These are phyloP conservation scores for Colletotrichum cordylinicola DNA, from an alignment of 2,329 filamentous ascomycete species.

Conservation along the genomic window DNA sequence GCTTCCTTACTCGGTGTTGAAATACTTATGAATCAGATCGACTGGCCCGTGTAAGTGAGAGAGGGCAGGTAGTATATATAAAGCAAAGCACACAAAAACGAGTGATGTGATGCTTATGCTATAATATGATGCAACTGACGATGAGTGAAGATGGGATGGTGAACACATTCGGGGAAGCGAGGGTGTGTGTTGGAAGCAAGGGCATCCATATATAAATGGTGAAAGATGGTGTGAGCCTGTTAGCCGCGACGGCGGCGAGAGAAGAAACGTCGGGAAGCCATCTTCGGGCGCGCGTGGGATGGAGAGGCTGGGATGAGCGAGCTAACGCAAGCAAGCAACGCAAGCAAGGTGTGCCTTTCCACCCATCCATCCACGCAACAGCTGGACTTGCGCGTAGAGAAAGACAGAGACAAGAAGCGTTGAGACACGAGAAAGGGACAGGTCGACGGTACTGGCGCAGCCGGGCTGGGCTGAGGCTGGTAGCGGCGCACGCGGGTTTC, in stretches of 20 bases:
- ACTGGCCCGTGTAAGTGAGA: background rate
- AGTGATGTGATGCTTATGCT: slow-evolving; percentile 1
- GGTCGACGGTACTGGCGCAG: slow-evolving; percentile 4
- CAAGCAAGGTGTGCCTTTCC: background rate
- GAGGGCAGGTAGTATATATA: background rate
- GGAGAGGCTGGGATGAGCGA: background rate
- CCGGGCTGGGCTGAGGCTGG: slow-evolving; percentile 1
- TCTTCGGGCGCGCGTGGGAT: background rate
- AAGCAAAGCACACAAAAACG: background rate
- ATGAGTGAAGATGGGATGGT: background rate
- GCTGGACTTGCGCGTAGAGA: background rate
- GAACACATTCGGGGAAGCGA: background rate
- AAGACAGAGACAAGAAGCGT: background rate
- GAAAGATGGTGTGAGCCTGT: background rate
- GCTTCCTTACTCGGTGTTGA: background rate
- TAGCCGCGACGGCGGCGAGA: background rate
- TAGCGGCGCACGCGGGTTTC: background rate
- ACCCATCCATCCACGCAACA: background rate
- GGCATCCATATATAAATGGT: slow-evolving; percentile 1
- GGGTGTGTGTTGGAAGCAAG: background rate
- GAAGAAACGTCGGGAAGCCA: slow-evolving; percentile 6
- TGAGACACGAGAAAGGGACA: slow-evolving; percentile 1
- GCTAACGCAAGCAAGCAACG: background rate
- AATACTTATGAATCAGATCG: background rate
- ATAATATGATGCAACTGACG: background rate